These are phyloP conservation scores for Beta macrorhiza DNA, from an alignment of 179 eudicot species.

Conservation along the genomic window DNA sequence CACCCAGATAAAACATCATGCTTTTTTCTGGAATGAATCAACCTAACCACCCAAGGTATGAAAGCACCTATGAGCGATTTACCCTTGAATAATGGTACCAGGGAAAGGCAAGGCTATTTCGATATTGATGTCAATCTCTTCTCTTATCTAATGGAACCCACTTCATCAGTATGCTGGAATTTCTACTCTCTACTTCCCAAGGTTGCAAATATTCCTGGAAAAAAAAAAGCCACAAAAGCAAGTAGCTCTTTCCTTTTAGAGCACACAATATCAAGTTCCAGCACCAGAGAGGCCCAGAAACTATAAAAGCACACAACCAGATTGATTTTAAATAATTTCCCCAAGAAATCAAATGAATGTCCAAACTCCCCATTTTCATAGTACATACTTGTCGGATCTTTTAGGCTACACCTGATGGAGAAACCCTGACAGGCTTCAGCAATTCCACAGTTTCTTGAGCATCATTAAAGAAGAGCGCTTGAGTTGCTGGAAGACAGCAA, in stretches of 20 bases:
- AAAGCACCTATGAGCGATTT: neutral
- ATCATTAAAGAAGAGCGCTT: neutral
- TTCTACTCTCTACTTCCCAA: neutral
- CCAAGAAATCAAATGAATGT: neutral
- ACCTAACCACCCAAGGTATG: neutral
- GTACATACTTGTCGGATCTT: neutral
- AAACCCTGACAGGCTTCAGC: neutral
- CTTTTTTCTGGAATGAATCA: neutral
- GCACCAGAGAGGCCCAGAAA: neutral
- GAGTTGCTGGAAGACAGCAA: neutral
- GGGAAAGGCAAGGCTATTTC: neutral
- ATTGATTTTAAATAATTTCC: neutral
- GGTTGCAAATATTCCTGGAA: neutral
- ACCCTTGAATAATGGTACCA: neutral
- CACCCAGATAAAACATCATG: neutral
- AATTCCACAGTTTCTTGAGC: neutral
- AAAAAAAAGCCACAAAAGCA: neutral
- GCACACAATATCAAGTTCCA: neutral
- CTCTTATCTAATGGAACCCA: neutral
- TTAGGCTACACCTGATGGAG: neutral
- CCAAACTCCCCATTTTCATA: neutral
- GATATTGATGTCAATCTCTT: neutral
- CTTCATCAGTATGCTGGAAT: neutral
- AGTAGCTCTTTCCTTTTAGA: neutral
- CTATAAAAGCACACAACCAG: neutral